Base-by-base conservation (phyloP, 2,329 filamentous ascomycete genomes). In the Colletotrichum agaves region DNA sequence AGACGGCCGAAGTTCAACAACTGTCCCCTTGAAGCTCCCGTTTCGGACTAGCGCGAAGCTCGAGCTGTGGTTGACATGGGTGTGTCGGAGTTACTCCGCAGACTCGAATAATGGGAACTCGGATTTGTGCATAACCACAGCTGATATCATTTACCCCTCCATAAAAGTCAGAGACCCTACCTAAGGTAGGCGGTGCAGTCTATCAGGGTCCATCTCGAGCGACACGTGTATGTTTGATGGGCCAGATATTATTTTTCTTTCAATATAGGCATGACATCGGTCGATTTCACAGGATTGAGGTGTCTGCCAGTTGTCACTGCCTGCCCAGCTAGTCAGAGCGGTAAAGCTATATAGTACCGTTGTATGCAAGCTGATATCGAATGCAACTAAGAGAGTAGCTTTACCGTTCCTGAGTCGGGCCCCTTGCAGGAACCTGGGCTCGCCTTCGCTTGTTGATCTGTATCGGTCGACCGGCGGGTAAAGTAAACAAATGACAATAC, bases 1-100 rank as follows among this genome's bases (percentile, higher is more conserved):
- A 67, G 62, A 68, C 49, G 60, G 46, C 65, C 19, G n/a, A 59
- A 65, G 53, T 68, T 60, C 69, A 52, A 69, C 72, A 75, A 73
- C 73, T 75, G 74, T 73, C 73, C 73, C 67, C 70, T 75, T 73
- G 69, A 37, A 71, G 69, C 67, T 70, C 67, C 62, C 15, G 17
- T 61, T 70, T 49, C 12, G 71, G 69, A 43, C 64, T 72, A 71
- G 71, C 53, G 63, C 31, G 5, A 8, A 41, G 35, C 35, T 50
- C 23, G 12, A 59, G 52, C 46, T 58, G 53, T 31, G 39, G 31
- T 13, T 44, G 64, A 31, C 61, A 68, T 53, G 65, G 65, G 65
- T 19, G 12, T 2, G 33, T 47, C 47, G 61, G 50, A 41, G 46
- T 21, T 39, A 19, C 27, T 17, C 35, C 37, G 59, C 31, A 27